These are phyloP conservation scores for Phytophthora pluvialis DNA, from an alignment of 352 stramenopile genomes.

Conservation along the genomic window DNA sequence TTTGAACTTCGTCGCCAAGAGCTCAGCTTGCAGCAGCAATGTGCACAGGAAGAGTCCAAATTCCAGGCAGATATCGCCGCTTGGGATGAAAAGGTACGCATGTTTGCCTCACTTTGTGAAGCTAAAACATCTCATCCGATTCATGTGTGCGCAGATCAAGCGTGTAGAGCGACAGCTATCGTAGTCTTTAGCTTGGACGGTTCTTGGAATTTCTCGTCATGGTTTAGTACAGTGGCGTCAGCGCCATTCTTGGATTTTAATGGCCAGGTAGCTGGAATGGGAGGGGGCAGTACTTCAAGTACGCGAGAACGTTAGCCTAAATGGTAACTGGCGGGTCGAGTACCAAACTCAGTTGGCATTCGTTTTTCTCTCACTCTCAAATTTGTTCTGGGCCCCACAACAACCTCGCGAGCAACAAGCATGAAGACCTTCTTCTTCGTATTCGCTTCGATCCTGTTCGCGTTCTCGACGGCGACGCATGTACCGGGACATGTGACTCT, in stretches of 20 bases:
- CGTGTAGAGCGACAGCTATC: conserved; percentile 31
- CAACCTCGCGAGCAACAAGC: conserved; percentile 1
- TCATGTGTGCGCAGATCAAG: conserved; percentile 30
- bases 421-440: conserved; percentile 31
- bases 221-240: neutral
- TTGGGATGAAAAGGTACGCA: conserved; percentile 45
- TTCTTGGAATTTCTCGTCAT: neutral
- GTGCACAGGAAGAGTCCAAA: conserved; percentile 32
- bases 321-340: conserved; percentile 14
- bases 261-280: conserved; percentile 1
- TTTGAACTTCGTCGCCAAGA: conserved; percentile 39
- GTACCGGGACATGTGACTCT: conserved; percentile 6
- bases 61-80: conserved; percentile 31
- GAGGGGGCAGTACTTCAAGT: conserved; percentile 21
- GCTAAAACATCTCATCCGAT: neutral
- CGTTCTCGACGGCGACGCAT: conserved; percentile 16
- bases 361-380: conserved; percentile 16
- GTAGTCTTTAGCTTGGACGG: conserved; percentile 9
- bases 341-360: neutral
- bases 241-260: conserved; percentile 21
- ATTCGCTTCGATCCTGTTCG: conserved; percentile 16
- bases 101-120: neutral
- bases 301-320: conserved; percentile 2
- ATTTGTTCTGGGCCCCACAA: conserved; percentile 10
- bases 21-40: conserved; percentile 36